These are phyloP conservation scores for Mycena sp. DNA, from an alignment of 1,284 basidiomycete species.

Conservation along the genomic window DNA sequence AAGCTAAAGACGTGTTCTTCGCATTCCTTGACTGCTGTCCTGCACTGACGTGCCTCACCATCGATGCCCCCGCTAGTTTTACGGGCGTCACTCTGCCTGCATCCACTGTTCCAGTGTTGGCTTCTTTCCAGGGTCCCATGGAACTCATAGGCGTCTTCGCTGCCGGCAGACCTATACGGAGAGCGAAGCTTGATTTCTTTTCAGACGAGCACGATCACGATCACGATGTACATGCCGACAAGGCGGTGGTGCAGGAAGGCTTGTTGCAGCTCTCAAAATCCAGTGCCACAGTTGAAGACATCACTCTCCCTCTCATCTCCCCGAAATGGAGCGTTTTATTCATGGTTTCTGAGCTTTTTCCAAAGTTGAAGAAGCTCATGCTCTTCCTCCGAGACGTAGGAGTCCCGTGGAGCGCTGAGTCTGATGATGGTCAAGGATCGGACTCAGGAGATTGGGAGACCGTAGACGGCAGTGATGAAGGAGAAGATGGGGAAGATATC, in stretches of 20 bases:
- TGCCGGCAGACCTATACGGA: conserved; percentile 8
- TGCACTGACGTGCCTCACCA: neutral
- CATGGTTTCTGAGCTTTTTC: conserved; percentile 8
- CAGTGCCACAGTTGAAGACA: neutral
- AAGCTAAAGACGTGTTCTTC: conserved; percentile 10
- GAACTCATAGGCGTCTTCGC: conserved; percentile 10
- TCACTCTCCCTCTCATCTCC: neutral
- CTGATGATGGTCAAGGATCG: neutral
- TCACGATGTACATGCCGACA: neutral
- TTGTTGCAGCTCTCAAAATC: conserved; percentile 10
- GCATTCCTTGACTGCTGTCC: conserved; percentile 18
- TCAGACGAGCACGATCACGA: neutral
- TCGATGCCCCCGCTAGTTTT: conserved; percentile 3
- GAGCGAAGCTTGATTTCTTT: neutral
- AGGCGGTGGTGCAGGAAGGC: neutral
- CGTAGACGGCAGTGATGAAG: neutral
- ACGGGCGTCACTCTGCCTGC: conserved; percentile 6
- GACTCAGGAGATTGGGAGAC: conserved; percentile 12
- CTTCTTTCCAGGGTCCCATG: conserved; percentile 1
- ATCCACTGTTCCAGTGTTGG: conserved; percentile 1
- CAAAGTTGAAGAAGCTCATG: conserved; percentile 2
- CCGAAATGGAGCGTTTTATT: conserved; percentile 5
- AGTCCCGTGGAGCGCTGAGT: neutral
- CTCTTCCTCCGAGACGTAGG: conserved; percentile 6
- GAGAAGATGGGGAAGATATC: neutral